These are phyloP conservation scores for Fusarium veterinarium DNA, from an alignment of 2,329 filamentous ascomycete genomes.

Conservation along the genomic window DNA sequence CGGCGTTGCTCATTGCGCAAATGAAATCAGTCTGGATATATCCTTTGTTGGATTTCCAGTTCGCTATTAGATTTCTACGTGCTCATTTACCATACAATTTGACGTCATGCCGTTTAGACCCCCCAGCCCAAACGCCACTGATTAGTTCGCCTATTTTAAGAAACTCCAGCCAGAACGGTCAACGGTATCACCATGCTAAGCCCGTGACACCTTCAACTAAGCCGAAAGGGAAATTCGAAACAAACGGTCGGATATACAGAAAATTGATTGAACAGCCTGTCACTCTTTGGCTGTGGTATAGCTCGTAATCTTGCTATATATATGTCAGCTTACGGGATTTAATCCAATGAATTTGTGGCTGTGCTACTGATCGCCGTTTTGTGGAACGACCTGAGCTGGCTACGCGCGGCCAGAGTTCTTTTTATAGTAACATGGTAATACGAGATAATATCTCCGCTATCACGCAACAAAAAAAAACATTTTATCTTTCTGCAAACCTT, in stretches of 20 bases:
- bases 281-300: neutral
- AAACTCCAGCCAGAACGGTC: neutral
- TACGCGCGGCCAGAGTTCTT: conserved; percentile 20
- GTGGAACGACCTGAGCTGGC: conserved; percentile 4
- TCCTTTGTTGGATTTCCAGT: too few species aligned
- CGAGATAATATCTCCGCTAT: neutral
- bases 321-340: neutral
- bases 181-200: neutral
- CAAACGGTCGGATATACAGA: neutral
- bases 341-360: neutral
- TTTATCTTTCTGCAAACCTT: neutral
- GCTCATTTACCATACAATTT: too few species aligned
- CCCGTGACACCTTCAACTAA: neutral
- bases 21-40: too few species aligned
- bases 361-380: neutral
- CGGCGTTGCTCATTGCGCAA: too few species aligned
- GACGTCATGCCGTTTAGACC: too few species aligned
- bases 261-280: neutral
- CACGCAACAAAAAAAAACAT: neutral
- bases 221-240: neutral
- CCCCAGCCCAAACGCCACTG: fast-evolving
- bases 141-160: neutral
- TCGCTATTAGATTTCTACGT: neutral
- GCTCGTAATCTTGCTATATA: neutral
- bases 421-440: conserved; percentile 24